A percentile compares a stretch with the other conserved stretches of the same genome.
Evolutionary conservation across 371 early-diverging fungal species (phyloP).

Genomic region (Apophysomyces variabilis): DNA sequence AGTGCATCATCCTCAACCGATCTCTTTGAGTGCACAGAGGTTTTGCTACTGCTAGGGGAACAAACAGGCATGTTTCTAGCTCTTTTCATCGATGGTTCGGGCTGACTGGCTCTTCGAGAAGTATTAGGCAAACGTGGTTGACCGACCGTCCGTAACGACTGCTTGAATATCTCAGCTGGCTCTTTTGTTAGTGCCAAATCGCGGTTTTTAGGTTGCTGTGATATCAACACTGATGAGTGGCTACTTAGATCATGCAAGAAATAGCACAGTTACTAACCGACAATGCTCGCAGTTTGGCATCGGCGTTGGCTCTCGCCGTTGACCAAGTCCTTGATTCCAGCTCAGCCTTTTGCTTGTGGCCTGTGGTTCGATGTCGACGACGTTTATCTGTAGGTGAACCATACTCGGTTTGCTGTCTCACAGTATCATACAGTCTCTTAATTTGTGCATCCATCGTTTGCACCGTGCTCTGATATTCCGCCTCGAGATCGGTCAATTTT

Average conservation of each 20-base stretch:
- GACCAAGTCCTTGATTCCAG: background rate
- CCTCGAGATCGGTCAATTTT: constrained; percentile 41
- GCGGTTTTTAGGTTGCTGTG: constrained; percentile 21
- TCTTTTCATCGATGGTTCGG: background rate
- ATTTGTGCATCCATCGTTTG: constrained; percentile 48
- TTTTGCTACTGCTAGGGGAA: constrained; percentile 3
- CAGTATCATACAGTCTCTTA: constrained; percentile 37
- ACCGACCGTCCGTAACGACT: background rate
- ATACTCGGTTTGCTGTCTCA: constrained; percentile 29
- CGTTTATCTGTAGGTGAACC: constrained; percentile 22
- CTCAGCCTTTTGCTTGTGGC: constrained; percentile 1
- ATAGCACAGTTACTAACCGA: background rate
- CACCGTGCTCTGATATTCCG: constrained; percentile 40
- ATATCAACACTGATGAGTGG: constrained; percentile 2
- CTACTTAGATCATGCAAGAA: constrained; percentile 1
- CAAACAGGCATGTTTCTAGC: background rate
- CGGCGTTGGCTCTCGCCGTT: background rate
- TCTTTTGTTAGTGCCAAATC: background rate
- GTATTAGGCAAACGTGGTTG: constrained; percentile 1
- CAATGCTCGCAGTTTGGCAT: background rate
- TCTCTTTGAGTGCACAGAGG: constrained; percentile 1
- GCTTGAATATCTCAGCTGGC: background rate
- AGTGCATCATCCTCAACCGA: background rate
- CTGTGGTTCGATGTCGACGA: constrained; percentile 19
- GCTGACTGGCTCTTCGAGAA: constrained; percentile 11